These are phyloP conservation scores for Backusella liffmaniae DNA, from an alignment of 192 early-diverging fungal species.

Conservation along the genomic window DNA sequence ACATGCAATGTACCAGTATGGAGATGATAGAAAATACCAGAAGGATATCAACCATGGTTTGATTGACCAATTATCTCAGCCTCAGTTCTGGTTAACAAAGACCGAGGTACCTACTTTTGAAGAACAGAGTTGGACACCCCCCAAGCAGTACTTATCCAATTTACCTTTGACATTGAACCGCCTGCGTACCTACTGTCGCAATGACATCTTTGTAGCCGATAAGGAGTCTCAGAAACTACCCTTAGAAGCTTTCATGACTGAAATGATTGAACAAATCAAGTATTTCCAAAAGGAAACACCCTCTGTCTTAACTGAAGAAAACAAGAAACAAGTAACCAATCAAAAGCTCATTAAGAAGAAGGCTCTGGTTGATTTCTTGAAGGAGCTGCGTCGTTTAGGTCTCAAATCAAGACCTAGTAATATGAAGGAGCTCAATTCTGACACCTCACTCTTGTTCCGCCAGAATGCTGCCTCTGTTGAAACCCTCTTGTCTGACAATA, in stretches of 20 bases:
- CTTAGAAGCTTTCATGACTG: conserved; percentile 49
- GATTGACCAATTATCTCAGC: conserved; percentile 36
- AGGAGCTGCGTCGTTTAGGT: conserved; percentile 67
- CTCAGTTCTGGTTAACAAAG: conserved; percentile 42
- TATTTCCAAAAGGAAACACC: conserved; percentile 59
- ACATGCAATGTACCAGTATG: conserved; percentile 36
- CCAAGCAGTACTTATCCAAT: conserved; percentile 46
- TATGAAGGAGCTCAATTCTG: conserved; percentile 29
- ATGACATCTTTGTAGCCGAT: conserved; percentile 37
- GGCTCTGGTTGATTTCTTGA: conserved; percentile 75
- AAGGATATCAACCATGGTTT: conserved; percentile 33
- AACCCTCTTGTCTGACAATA: conserved; percentile 17
- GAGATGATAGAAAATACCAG: conserved; percentile 32
- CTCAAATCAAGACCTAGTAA: conserved; percentile 37
- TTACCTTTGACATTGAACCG: conserved; percentile 42
- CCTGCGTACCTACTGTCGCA: conserved; percentile 36
- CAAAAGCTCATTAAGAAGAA: conserved; percentile 73
- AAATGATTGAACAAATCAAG: conserved; percentile 54
- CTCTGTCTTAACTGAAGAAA: conserved; percentile 51
- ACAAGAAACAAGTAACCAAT: conserved; percentile 56
- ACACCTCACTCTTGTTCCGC: conserved; percentile 28
- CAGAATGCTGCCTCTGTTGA: conserved; percentile 16
- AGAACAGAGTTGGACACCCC: not conserved
- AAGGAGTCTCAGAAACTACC: conserved; percentile 19
- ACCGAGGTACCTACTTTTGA: not conserved